Conservation (phyloP, 163 green algal genomes). For the Chloromonas sp. region DNA sequence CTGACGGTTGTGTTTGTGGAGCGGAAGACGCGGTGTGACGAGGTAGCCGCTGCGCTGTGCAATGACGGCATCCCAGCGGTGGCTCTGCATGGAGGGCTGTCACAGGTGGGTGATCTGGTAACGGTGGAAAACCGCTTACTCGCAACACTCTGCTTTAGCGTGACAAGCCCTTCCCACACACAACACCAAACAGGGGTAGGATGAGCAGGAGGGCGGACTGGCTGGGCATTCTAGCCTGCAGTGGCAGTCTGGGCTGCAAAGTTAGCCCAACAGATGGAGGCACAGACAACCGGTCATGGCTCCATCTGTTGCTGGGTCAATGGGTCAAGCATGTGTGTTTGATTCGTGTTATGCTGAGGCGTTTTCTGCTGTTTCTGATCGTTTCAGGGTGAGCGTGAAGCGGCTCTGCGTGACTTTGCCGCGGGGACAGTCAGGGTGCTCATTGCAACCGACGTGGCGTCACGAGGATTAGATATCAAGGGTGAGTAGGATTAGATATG, state of each 20-base stretch:
- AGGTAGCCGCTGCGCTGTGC: slow-evolving; percentile 60
- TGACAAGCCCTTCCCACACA: not conserved
- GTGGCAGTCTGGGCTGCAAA: too few species aligned
- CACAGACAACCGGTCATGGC: too few species aligned
- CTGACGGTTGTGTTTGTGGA: slow-evolving; percentile 90
- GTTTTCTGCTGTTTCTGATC: too few species aligned
- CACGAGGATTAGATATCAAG: slow-evolving; percentile 85
- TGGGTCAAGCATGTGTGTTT: too few species aligned
- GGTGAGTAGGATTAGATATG: not conserved
- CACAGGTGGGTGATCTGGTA: slow-evolving; percentile 34
- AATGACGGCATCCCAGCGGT: slow-evolving; percentile 55
- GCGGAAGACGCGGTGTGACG: slow-evolving; percentile 59
- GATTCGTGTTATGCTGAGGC: too few species aligned
- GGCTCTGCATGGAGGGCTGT: slow-evolving; percentile 72
- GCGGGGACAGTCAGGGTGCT: slow-evolving; percentile 44
- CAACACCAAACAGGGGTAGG: too few species aligned
- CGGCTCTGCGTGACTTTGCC: slow-evolving; percentile 42
- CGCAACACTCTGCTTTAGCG: not conserved
- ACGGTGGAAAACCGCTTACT: not conserved
- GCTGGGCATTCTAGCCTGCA: not conserved
- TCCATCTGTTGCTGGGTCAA: too few species aligned
- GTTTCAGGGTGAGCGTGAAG: slow-evolving; percentile 40
- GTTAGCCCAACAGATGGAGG: too few species aligned
- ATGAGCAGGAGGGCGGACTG: not conserved
- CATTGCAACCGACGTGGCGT: slow-evolving; percentile 78